A percentile compares a stretch with the other conserved stretches of the same genome.
phyloP scores from a whole-genome alignment of 768 basidiomycete species.

The Amanita subjunquillea region DNA sequence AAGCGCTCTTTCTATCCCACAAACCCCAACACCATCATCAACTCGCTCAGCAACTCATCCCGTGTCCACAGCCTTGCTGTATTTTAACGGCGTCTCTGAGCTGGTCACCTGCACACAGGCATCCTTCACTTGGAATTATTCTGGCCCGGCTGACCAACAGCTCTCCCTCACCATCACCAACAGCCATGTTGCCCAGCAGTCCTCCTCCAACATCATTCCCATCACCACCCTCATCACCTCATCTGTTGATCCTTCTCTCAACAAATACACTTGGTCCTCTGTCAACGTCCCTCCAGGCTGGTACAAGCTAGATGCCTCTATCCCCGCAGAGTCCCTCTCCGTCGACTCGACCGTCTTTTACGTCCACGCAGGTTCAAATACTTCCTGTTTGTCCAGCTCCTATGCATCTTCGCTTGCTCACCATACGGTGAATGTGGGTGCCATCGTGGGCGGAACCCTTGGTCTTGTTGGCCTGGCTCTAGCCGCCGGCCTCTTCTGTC shows the following conservation, averaged over 20 bases:
- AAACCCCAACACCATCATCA: slow-evolving; percentile 2
- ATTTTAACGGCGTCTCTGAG: slow-evolving; percentile 11
- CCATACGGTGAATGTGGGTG: slow-evolving; percentile 21
- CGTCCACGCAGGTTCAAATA: slow-evolving; percentile 19
- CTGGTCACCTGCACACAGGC: slow-evolving; percentile 18
- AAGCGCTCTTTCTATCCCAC: not conserved
- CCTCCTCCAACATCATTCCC: not conserved
- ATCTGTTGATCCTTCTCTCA: slow-evolving; percentile 15
- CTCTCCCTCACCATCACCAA: slow-evolving; percentile 28
- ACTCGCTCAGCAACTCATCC: not conserved
- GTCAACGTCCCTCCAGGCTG: slow-evolving; percentile 40
- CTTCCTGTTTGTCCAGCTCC: slow-evolving; percentile 20
- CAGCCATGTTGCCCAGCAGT: slow-evolving; percentile 18
- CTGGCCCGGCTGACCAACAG: slow-evolving; percentile 18
- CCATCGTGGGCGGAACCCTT: slow-evolving; percentile 43
- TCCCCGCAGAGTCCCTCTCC: slow-evolving; percentile 12
- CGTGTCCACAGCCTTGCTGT: slow-evolving; percentile 10
- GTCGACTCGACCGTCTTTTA: slow-evolving; percentile 17
- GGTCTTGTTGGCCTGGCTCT: slow-evolving; percentile 31
- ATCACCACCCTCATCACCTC: not conserved
- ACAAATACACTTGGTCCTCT: slow-evolving; percentile 28
- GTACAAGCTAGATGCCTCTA: slow-evolving; percentile 28
- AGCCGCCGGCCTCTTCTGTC: slow-evolving; percentile 20
- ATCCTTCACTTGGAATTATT: slow-evolving; percentile 28
- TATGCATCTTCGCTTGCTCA: slow-evolving; percentile 5